These are phyloP conservation scores for Botryosphaeria dothidea DNA, from an alignment of 2,329 filamentous ascomycete species.

Conservation along the genomic window DNA sequence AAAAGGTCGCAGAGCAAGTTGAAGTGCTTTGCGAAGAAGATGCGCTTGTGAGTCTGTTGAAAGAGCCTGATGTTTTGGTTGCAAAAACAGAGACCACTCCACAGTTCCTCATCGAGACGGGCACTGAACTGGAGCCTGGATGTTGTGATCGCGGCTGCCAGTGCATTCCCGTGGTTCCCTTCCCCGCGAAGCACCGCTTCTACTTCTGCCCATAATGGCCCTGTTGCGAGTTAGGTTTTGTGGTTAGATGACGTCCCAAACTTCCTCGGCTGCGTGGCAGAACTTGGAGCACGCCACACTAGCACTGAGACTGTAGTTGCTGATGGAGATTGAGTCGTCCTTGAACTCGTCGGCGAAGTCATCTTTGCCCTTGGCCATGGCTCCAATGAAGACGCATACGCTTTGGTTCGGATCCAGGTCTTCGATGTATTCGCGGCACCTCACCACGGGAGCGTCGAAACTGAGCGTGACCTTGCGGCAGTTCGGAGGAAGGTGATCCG, in stretches of 20 bases:
- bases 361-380: conserved; percentile 96
- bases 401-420: conserved; percentile 80
- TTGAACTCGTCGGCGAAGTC: conserved; percentile 94
- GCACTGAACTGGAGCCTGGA: conserved; percentile 54
- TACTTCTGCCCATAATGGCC: background rate
- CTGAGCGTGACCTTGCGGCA: conserved; percentile 97
- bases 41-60: conserved; percentile 73
- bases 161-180: conserved; percentile 25
- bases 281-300: conserved; percentile 99
- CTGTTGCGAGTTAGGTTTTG: background rate
- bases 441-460: conserved; percentile 86
- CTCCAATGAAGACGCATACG: conserved; percentile 95
- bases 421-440: conserved; percentile 85
- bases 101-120: conserved; percentile 59
- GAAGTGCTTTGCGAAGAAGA: conserved; percentile 62
- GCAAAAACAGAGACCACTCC: conserved; percentile 77
- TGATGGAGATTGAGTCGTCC: conserved; percentile 97
- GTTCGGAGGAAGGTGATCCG: conserved; percentile 92
- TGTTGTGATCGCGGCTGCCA: conserved; percentile 69
- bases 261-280: conserved; percentile 96
- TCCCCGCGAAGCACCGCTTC: conserved; percentile 17
- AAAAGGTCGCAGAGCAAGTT: conserved; percentile 57
- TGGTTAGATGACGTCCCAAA: conserved; percentile 85
- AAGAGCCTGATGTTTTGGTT: conserved; percentile 77
- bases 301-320: conserved; percentile 94